Base-by-base conservation (phyloP, 2,329 filamentous ascomycete genomes). In the Fusarium sp. region DNA sequence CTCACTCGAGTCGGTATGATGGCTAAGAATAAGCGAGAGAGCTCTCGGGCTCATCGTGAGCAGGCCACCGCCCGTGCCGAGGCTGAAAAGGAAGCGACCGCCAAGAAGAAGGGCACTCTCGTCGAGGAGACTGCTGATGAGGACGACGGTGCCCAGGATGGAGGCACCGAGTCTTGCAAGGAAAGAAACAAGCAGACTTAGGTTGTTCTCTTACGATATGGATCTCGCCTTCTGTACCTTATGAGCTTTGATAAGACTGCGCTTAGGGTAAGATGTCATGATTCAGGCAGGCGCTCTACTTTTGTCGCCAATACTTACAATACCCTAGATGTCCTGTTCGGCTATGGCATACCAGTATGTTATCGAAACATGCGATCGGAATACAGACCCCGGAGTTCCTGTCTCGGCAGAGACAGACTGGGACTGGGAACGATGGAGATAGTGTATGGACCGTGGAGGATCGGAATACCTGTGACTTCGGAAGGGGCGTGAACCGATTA, bases 1-100 rank as follows among this genome's bases (percentile, higher is more conserved):
- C 73, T 75, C 15, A 66, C 70, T 0, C 52, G 60, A 18, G 53
- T 64, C 5, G 73, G 68, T 3, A 63, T 52, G 34, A 42, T 66
- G 22, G 73, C 73, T n/a, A 72, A 64, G 52, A 54, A 57, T 46
- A 74, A 69, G 44, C 58, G 73, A 16, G 38, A 47, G 46, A 24
- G 45, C 24, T 27, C 24, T 12, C 53, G 40, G 27, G 34, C 42
- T 6, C 29, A 24, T 24, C 63, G 38, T 16, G 27, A 18, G 12
- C 42, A 43, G 25, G 27, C 38, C 15, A 38, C 29, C 12, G 45
- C 44, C 27, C 44, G 38, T 18, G 25, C 20, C n/a, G 42, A 64
- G 20, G 62, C 34, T 44, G 53, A 24, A 20, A 45, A 29, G 42
- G 30, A 62, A 27, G 38, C 43, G 15, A 38, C 53, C n/a, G 45